These are phyloP conservation scores for Linum trigynum DNA, from an alignment of 345 rosid species.

Conservation along the genomic window DNA sequence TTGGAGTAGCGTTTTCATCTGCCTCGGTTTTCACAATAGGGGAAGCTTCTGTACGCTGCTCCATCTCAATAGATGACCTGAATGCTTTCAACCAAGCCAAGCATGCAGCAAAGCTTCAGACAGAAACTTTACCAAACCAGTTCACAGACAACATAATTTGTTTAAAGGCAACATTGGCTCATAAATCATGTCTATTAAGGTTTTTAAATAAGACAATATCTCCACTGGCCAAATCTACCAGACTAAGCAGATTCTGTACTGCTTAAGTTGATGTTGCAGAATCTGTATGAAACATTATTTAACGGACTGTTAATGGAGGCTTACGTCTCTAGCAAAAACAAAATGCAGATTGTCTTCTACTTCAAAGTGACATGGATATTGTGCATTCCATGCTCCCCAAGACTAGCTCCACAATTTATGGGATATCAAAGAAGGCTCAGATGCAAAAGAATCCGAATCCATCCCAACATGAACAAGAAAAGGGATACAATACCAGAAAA, in stretches of 20 bases:
- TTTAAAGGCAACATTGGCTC: not conserved
- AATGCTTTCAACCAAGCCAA: constrained; percentile 8
- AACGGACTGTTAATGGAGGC: not conserved
- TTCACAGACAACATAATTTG: not conserved
- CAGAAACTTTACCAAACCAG: not conserved
- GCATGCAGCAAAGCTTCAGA: not conserved
- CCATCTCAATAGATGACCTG: constrained; percentile 32
- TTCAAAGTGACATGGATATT: not conserved
- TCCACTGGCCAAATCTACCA: not conserved
- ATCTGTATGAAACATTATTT: not conserved
- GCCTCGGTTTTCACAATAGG: constrained; percentile 30
- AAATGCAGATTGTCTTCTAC: not conserved
- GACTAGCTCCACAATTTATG: not conserved
- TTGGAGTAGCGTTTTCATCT: constrained; percentile 24
- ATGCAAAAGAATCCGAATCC: not conserved
- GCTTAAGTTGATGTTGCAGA: not conserved
- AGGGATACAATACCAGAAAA: not conserved
- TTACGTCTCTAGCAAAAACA: not conserved
- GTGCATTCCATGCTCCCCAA: not conserved
- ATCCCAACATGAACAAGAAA: not conserved
- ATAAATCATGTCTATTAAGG: too few relatives aligned
- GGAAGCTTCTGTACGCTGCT: constrained; percentile 25
- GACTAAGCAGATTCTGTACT: too few relatives aligned
- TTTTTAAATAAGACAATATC: too few relatives aligned
- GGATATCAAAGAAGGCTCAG: not conserved